A percentile compares a stretch with the other conserved stretches of the same genome.
Evolutionary conservation across 805 yeast species (phyloP).

Genomic region (Candida argentea): DNA sequence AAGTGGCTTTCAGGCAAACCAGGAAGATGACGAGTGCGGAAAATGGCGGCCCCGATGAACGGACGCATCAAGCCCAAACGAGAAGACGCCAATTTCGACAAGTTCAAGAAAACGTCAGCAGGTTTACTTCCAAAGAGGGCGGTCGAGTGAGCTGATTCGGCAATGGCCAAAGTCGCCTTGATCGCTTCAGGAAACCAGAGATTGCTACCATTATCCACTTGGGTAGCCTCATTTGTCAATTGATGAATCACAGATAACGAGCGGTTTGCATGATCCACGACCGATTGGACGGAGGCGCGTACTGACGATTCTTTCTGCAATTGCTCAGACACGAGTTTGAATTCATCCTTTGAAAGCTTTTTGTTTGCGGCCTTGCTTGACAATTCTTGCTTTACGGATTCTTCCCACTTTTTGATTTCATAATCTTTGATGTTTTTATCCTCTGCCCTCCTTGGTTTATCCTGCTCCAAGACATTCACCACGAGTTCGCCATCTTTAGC

Average conservation of each 20-base stretch:
- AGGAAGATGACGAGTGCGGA: constrained; percentile 44
- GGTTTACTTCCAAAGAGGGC: constrained; percentile 36
- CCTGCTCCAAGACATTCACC: constrained; percentile 44
- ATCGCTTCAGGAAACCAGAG: constrained; percentile 70
- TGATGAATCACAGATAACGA: constrained; percentile 44
- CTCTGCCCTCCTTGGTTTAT: constrained; percentile 31
- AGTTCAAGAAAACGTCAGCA: constrained; percentile 39
- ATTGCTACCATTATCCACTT: constrained; percentile 53
- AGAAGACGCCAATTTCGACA: constrained; percentile 42
- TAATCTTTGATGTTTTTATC: constrained; percentile 76
- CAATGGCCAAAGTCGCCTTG: constrained; percentile 34
- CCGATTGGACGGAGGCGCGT: constrained; percentile 34
- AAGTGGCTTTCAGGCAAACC: constrained; percentile 36
- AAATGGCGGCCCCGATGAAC: constrained; percentile 59
- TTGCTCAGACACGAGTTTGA: constrained; percentile 49
- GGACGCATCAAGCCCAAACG: constrained; percentile 42
- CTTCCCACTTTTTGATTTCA: constrained; percentile 86
- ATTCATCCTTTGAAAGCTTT: constrained; percentile 74
- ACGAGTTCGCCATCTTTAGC: constrained; percentile 64
- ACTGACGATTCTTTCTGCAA: constrained; percentile 49
- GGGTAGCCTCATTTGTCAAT: constrained; percentile 39
- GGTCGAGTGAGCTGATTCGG: constrained; percentile 21
- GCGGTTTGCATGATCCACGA: constrained; percentile 32
- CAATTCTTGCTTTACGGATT: constrained; percentile 64
- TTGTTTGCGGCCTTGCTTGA: constrained; percentile 38